Conservation (phyloP, 495 filamentous ascomycete species). For the Neurospora africana region DNA sequence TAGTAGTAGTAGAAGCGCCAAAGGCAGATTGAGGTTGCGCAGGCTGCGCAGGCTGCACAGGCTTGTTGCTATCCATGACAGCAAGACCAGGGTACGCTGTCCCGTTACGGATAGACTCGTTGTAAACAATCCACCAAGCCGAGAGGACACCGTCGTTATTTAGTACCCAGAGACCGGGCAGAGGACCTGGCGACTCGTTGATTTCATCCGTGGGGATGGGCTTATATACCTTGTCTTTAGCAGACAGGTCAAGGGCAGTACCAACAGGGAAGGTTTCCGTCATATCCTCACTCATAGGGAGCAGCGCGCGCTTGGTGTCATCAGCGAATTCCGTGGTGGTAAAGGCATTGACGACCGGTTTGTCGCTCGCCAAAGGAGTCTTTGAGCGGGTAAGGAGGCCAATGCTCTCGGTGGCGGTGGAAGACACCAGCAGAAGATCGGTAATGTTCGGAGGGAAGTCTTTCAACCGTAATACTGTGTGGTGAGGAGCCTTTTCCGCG, state of each 20-base stretch:
- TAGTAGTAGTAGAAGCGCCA: conserved; percentile 13
- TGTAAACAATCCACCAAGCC: conserved; percentile 86
- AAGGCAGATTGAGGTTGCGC: conserved; percentile 21
- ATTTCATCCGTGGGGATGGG: conserved; percentile 69
- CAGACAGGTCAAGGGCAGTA: conserved; percentile 69
- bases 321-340: conserved; percentile 61
- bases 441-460: conserved; percentile 68
- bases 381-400: conserved; percentile 65
- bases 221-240: conserved; percentile 62
- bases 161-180: conserved; percentile 79
- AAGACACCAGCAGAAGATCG: conserved; percentile 71
- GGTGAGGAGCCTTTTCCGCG: conserved; percentile 56
- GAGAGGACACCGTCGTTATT: conserved; percentile 81
- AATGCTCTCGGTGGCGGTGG: conserved; percentile 68
- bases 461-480: conserved; percentile 62
- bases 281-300: conserved; percentile 56
- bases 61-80: conserved; percentile 22
- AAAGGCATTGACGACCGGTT: conserved; percentile 54
- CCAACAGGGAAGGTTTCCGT: conserved; percentile 72
- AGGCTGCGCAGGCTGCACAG: conserved; percentile 18
- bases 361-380: conserved; percentile 49
- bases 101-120: conserved; percentile 66
- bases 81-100: conserved; percentile 61
- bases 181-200: conserved; percentile 61
- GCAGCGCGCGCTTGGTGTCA: conserved; percentile 64